phyloP scores from a whole-genome alignment of 257 asterid species.

The Dorcoceras hygrometricum region DNA sequence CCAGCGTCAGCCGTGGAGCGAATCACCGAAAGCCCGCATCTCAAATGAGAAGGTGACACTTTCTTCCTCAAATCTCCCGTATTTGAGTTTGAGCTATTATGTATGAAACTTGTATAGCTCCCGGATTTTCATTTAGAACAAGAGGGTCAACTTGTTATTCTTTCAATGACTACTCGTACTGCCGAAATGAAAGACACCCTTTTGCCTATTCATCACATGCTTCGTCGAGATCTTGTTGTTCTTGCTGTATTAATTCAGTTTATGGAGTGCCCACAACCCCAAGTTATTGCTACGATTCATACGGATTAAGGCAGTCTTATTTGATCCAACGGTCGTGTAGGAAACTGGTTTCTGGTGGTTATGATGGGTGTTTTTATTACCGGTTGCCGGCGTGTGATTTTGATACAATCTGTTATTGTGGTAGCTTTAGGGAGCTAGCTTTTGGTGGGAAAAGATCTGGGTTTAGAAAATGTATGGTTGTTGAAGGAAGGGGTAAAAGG shows the following conservation, averaged over 20 bases:
- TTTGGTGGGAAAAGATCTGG: slow-evolving; percentile 42
- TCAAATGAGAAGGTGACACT: slow-evolving; percentile 36
- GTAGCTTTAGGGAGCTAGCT: slow-evolving; percentile 33
- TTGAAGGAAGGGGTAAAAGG: slow-evolving; percentile 48
- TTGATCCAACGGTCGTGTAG: slow-evolving; percentile 63
- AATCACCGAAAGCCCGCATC: slow-evolving; percentile 20
- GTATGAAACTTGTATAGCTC: slow-evolving; percentile 55
- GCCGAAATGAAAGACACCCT: slow-evolving; percentile 41
- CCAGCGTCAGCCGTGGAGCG: background rate
- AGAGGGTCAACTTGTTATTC: slow-evolving; percentile 48
- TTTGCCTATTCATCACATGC: slow-evolving; percentile 39
- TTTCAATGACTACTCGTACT: slow-evolving; percentile 36
- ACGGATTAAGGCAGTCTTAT: slow-evolving; percentile 71
- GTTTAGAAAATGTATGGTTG: slow-evolving; percentile 43
- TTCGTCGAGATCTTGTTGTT: slow-evolving; percentile 42
- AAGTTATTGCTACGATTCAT: slow-evolving; percentile 37
- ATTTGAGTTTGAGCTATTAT: slow-evolving; percentile 36
- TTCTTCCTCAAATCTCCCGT: slow-evolving; percentile 7
- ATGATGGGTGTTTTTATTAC: slow-evolving; percentile 39
- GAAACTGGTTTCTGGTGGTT: slow-evolving; percentile 46
- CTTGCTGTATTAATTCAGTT: slow-evolving; percentile 47
- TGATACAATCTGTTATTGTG: slow-evolving; percentile 40
- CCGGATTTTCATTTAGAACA: slow-evolving; percentile 50
- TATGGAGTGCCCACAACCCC: slow-evolving; percentile 39
- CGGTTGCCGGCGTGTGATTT: slow-evolving; percentile 37